Evolutionary conservation across 495 filamentous ascomycete species (phyloP).

Genomic region (Daldinia concentrica): DNA sequence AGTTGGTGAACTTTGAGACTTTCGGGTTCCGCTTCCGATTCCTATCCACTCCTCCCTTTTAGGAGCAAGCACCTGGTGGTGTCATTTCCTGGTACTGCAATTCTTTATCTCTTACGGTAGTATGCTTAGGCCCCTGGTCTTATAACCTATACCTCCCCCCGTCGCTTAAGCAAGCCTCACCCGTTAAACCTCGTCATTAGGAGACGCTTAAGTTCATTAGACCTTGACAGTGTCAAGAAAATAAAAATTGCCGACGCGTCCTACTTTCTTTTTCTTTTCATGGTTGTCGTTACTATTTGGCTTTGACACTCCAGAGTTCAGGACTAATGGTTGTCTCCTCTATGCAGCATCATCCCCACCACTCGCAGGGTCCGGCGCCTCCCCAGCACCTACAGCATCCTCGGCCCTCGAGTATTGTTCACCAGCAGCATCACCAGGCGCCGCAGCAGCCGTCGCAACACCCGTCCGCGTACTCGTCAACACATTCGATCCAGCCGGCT

Average conservation of each 20-base stretch:
- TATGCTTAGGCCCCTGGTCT: conserved; percentile 50
- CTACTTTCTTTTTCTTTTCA: conserved; percentile 43
- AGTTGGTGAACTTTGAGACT: conserved; percentile 55
- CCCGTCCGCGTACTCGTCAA: conserved; percentile 66
- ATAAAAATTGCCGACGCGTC: conserved; percentile 56
- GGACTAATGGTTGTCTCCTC: conserved; percentile 62
- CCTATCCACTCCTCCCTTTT: conserved; percentile 53
- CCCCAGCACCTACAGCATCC: conserved; percentile 69
- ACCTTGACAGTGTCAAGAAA: conserved; percentile 52
- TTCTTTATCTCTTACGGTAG: conserved; percentile 47
- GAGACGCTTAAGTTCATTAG: conserved; percentile 48
- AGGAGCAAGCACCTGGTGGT: conserved; percentile 47
- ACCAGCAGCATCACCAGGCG: conserved; percentile 70
- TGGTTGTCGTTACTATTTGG: conserved; percentile 45
- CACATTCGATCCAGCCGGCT: conserved; percentile 58
- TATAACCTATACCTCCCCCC: conserved; percentile 52
- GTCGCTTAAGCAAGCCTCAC: conserved; percentile 56
- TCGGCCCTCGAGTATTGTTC: conserved; percentile 70
- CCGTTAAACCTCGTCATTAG: conserved; percentile 56
- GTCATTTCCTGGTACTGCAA: conserved; percentile 49
- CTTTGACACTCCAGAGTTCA: conserved; percentile 47
- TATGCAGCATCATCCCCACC: conserved; percentile 70
- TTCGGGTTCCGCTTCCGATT: conserved; percentile 57
- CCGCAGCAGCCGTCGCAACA: conserved; percentile 58
- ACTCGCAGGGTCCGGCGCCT: conserved; percentile 64